These are phyloP conservation scores for Fraxinus ornus DNA, from an alignment of 305 asterid genomes.

Conservation along the genomic window DNA sequence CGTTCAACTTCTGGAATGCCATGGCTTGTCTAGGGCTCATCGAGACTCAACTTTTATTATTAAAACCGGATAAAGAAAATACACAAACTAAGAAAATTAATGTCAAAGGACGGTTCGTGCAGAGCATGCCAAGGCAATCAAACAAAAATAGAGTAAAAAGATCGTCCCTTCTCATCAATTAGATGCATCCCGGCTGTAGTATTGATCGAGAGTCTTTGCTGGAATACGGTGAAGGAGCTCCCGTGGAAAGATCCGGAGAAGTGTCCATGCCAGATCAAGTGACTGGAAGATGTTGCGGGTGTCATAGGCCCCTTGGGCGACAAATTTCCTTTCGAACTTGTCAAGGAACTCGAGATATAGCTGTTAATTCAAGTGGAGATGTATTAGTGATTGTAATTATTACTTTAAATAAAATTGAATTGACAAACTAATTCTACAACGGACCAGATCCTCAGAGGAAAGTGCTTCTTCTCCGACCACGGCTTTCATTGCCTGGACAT, in stretches of 20 bases:
- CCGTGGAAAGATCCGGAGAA: slow-evolving; percentile 93
- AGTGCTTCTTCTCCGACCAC: slow-evolving; percentile 99
- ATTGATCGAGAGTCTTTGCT: slow-evolving; percentile 88
- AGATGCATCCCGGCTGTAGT: slow-evolving; percentile 84
- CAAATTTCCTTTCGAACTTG: slow-evolving; percentile 97
- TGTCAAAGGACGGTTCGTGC: background rate
- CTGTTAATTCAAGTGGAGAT: slow-evolving; percentile 37
- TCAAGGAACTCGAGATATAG: slow-evolving; percentile 93
- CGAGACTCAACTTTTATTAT: slow-evolving; percentile 28
- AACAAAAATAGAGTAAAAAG: slow-evolving; percentile 2
- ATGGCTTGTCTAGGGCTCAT: slow-evolving; percentile 13
- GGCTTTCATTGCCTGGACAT: slow-evolving; percentile 99
- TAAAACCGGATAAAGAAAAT: slow-evolving; percentile 15
- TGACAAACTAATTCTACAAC: slow-evolving; percentile 12
- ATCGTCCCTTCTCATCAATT: slow-evolving; percentile 37
- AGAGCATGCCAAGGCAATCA: slow-evolving; percentile 9
- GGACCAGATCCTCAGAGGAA: slow-evolving; percentile 95
- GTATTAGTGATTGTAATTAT: slow-evolving; percentile 21
- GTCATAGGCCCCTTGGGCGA: slow-evolving; percentile 93
- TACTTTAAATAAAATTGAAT: background rate
- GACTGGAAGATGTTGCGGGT: slow-evolving; percentile 98
- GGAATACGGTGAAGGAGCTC: slow-evolving; percentile 99
- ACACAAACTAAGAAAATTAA: slow-evolving; percentile 4
- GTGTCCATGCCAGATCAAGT: slow-evolving; percentile 95
- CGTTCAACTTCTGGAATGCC: slow-evolving; percentile 16